These are phyloP conservation scores for Melampsora medusae DNA, from an alignment of 1,284 basidiomycete genomes.

Conservation along the genomic window DNA sequence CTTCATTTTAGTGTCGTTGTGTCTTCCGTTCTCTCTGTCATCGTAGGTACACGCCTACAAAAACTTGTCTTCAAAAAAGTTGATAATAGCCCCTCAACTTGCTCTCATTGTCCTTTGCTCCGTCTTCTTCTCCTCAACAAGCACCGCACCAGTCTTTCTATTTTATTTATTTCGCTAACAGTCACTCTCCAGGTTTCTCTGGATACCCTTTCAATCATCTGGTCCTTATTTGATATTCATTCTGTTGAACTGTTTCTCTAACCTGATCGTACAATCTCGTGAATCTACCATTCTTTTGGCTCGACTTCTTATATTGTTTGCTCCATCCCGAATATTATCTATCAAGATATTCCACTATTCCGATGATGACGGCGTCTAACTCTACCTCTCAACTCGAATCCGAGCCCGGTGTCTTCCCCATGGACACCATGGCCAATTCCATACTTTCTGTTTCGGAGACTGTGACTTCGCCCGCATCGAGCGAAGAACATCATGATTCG, in stretches of 20 bases:
- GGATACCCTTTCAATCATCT: conserved; percentile 10
- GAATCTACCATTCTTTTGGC: conserved; percentile 11
- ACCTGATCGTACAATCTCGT: conserved; percentile 7
- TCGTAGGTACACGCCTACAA: too few species aligned
- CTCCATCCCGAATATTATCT: not conserved
- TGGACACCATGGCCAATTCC: not conserved
- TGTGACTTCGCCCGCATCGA: conserved; percentile 1
- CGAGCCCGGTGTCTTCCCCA: not conserved
- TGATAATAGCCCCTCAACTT: not conserved
- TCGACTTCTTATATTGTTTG: conserved; percentile 1
- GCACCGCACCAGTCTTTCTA: not conserved
- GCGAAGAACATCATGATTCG: not conserved
- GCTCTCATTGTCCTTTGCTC: not conserved
- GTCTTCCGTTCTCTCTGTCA: not conserved
- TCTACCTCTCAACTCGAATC: conserved; percentile 1
- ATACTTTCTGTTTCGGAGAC: conserved; percentile 10
- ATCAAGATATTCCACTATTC: not conserved
- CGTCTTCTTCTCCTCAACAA: not conserved
- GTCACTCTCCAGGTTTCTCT: conserved; percentile 5
- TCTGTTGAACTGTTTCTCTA: conserved; percentile 13
- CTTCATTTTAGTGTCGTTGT: not conserved
- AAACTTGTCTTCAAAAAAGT: not conserved
- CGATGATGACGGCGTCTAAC: not conserved
- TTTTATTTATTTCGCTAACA: conserved; percentile 8
- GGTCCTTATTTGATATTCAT: conserved; percentile 14